These are phyloP conservation scores for Stemphylium vesicarium DNA, from an alignment of 2,329 filamentous ascomycete genomes.

Conservation along the genomic window DNA sequence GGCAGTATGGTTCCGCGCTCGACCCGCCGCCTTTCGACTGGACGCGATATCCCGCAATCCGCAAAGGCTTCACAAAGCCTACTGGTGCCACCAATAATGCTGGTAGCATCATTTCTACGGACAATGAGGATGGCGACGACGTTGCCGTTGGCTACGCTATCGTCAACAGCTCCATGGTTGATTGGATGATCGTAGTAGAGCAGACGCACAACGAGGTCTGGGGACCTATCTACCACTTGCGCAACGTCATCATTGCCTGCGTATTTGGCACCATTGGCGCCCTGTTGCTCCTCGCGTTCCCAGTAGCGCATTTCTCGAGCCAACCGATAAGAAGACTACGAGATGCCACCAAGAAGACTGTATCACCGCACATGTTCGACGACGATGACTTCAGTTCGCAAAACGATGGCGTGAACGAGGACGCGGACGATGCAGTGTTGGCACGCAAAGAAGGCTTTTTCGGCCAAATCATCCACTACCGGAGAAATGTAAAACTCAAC, in stretches of 20 bases:
- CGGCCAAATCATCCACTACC: constrained; percentile 45
- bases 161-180: constrained; percentile 69
- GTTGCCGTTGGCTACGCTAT: constrained; percentile 85
- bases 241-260: constrained; percentile 80
- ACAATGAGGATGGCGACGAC: constrained; percentile 71
- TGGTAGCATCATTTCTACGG: constrained; percentile 70
- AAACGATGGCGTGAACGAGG: constrained; percentile 50
- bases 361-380: constrained; percentile 68
- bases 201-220: constrained; percentile 77
- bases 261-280: constrained; percentile 82
- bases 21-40: constrained; percentile 60
- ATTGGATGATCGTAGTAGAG: constrained; percentile 86
- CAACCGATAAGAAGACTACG: constrained; percentile 79
- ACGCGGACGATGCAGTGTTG: constrained; percentile 56
- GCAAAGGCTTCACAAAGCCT: constrained; percentile 63
- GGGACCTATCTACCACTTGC: constrained; percentile 74
- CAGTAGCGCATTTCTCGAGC: constrained; percentile 82
- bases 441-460: constrained; percentile 57
- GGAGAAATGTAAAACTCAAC: constrained; percentile 41
- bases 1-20: constrained; percentile 32
- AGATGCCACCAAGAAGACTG: constrained; percentile 74
- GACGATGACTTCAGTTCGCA: constrained; percentile 49
- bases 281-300: constrained; percentile 73
- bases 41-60: constrained; percentile 66
- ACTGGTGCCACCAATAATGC: constrained; percentile 66